Evolutionary conservation across 352 stramenopile species (phyloP).

Genomic region (Phytophthora sp.): DNA sequence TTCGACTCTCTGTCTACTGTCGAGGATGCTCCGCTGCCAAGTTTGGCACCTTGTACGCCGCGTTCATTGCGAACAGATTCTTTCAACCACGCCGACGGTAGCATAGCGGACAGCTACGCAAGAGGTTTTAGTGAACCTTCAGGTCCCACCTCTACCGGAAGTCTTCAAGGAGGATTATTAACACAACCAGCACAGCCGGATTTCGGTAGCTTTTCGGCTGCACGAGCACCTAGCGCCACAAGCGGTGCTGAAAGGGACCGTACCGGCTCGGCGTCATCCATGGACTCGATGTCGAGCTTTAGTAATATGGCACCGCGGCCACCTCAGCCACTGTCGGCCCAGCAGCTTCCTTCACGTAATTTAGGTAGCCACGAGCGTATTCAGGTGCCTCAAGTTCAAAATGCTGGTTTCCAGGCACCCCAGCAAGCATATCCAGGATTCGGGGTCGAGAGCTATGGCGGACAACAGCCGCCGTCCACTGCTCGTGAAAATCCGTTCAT

Average conservation of each 20-base stretch:
- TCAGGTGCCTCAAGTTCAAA: slow-evolving; percentile 25
- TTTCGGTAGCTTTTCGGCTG: slow-evolving; percentile 22
- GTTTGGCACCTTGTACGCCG: slow-evolving; percentile 31
- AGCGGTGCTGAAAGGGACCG: slow-evolving; percentile 30
- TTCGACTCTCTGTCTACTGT: slow-evolving; percentile 57
- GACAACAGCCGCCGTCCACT: background rate
- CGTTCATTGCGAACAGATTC: slow-evolving; percentile 29
- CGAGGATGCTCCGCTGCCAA: slow-evolving; percentile 42
- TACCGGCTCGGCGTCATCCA: slow-evolving; percentile 48
- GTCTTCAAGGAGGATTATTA: slow-evolving; percentile 25
- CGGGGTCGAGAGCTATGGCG: slow-evolving; percentile 25
- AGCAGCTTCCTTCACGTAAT: slow-evolving; percentile 27
- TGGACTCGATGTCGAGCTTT: slow-evolving; percentile 53
- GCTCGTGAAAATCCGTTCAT: slow-evolving; percentile 57
- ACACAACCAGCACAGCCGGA: slow-evolving; percentile 21
- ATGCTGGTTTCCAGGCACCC: slow-evolving; percentile 20
- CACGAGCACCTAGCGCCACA: slow-evolving; percentile 13
- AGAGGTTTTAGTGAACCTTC: slow-evolving; percentile 15
- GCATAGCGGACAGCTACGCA: slow-evolving; percentile 5
- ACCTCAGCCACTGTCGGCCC: slow-evolving; percentile 20
- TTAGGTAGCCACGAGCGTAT: slow-evolving; percentile 38
- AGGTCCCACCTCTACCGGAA: slow-evolving; percentile 18
- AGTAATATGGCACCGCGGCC: slow-evolving; percentile 29
- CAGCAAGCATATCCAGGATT: slow-evolving; percentile 23
- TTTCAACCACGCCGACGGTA: slow-evolving; percentile 27